Conservation (phyloP, 495 filamentous ascomycete species). For the Penicillium subrubescens region DNA sequence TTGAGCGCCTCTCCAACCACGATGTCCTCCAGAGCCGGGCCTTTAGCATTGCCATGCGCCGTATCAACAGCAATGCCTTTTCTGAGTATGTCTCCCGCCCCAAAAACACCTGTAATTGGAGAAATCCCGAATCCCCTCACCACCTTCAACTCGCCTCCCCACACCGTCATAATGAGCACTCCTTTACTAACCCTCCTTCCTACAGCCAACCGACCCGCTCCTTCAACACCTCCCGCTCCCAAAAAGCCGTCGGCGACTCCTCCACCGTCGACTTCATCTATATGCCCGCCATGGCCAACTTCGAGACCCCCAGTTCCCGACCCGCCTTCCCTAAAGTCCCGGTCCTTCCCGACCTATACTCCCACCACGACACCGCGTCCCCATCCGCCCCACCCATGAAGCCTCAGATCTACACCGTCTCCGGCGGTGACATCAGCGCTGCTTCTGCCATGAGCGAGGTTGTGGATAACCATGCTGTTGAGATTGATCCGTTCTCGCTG, state of each 20-base stretch:
- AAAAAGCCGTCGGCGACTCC: conserved; percentile 57
- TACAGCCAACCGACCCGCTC: conserved; percentile 42
- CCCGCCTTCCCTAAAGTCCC: conserved; percentile 47
- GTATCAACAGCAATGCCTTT: conserved; percentile 46
- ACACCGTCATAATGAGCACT: background rate
- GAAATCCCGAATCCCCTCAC: background rate
- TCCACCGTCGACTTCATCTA: conserved; percentile 67
- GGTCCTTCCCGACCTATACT: conserved; percentile 53
- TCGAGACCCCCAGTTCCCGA: conserved; percentile 35
- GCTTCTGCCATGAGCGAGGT: conserved; percentile 61
- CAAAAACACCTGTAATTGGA: background rate
- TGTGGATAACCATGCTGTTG: conserved; percentile 56
- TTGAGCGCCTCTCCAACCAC: conserved; percentile 55
- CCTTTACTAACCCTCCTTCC: conserved; percentile 24
- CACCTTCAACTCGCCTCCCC: background rate
- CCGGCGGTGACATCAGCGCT: conserved; percentile 50
- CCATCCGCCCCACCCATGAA: conserved; percentile 46
- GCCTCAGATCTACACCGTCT: conserved; percentile 59
- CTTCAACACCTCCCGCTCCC: conserved; percentile 61
- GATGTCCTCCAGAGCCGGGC: conserved; percentile 54
- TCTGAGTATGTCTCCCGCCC: conserved; percentile 37
- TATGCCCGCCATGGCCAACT: conserved; percentile 55
- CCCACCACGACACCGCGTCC: conserved; percentile 26
- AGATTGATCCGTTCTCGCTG: conserved; percentile 60
- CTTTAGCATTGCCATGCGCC: conserved; percentile 55